Evolutionary conservation across 805 yeast species (phyloP).

Genomic region (Jamesozyma jinghongensis): DNA sequence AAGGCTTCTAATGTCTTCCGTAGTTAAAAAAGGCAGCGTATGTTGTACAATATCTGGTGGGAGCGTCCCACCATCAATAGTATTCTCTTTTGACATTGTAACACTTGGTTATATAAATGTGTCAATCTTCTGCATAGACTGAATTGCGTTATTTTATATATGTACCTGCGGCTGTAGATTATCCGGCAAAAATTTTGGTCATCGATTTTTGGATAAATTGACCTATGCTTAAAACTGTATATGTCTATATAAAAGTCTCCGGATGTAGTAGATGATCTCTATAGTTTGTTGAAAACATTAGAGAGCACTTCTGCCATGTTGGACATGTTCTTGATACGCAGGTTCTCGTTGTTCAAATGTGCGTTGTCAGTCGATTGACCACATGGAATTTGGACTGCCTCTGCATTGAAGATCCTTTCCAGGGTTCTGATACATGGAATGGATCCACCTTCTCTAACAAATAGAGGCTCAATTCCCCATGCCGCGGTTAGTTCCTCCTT

Average conservation of each 20-base stretch:
- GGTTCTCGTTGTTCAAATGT: conserved; percentile 78
- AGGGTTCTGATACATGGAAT: conserved; percentile 82
- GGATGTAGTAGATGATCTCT: too few species aligned
- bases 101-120: too few species aligned
- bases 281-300: conserved; percentile 40
- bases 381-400: conserved; percentile 93
- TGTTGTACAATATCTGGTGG: conserved; percentile 28
- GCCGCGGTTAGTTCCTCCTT: conserved; percentile 50
- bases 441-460: conserved; percentile 93
- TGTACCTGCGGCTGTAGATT: too few species aligned
- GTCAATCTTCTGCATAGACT: too few species aligned
- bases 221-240: too few species aligned
- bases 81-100: not conserved
- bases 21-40: conserved; percentile 23
- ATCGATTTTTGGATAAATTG: too few species aligned
- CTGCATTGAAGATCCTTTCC: conserved; percentile 74
- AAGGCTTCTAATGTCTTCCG: conserved; percentile 22
- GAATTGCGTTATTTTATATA: too few species aligned
- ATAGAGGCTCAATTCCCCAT: conserved; percentile 78
- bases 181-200: too few species aligned
- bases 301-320: conserved; percentile 59
- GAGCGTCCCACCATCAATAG: conserved; percentile 4
- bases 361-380: conserved; percentile 95
- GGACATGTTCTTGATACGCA: conserved; percentile 68
- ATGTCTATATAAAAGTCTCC: too few species aligned